Percentiles rank a stretch among this genome's conserved stretches.
phyloP scores from a whole-genome alignment of 2,329 filamentous ascomycete genomes.

The Verruconis gallopava region DNA sequence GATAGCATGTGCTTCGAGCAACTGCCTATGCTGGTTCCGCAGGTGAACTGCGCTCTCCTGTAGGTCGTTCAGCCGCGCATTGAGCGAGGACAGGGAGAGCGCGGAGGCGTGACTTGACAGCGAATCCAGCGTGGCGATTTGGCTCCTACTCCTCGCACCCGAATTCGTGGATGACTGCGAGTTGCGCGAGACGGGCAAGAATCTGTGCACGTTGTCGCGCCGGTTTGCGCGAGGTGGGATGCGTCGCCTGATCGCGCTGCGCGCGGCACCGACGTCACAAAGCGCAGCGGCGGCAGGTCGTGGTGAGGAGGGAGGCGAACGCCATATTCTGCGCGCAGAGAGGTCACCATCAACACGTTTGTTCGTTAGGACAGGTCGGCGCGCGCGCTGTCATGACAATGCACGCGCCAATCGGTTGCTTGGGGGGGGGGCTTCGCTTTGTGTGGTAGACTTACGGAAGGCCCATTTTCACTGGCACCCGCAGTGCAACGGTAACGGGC shows the following conservation, averaged over 20 bases:
- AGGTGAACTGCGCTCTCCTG: background rate
- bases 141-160: background rate
- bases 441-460: constrained; percentile 30
- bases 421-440: too few relatives aligned
- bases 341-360: background rate
- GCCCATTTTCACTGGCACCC: constrained; percentile 37
- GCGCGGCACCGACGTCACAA: constrained; percentile 39
- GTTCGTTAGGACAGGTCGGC: constrained; percentile 4
- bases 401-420: constrained; percentile 12
- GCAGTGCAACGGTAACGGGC: too few relatives aligned
- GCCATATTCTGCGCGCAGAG: constrained; percentile 36
- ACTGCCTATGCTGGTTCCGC: background rate
- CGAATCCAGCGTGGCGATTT: background rate
- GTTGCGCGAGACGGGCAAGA: constrained; percentile 14
- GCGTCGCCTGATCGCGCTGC: constrained; percentile 46
- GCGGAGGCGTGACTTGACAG: background rate
- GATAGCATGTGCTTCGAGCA: background rate
- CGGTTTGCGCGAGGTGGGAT: constrained; percentile 20
- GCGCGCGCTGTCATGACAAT: constrained; percentile 8
- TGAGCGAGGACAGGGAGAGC: background rate
- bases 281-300: constrained; percentile 33
- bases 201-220: constrained; percentile 17
- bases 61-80: background rate
- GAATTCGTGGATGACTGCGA: background rate
- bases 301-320: constrained; percentile 37